Evolutionary conservation across 169 alveolate species (phyloP), one percentile per base, ranked within the genome.

Genomic region (Ophryocystis elektroscirrha): DNA sequence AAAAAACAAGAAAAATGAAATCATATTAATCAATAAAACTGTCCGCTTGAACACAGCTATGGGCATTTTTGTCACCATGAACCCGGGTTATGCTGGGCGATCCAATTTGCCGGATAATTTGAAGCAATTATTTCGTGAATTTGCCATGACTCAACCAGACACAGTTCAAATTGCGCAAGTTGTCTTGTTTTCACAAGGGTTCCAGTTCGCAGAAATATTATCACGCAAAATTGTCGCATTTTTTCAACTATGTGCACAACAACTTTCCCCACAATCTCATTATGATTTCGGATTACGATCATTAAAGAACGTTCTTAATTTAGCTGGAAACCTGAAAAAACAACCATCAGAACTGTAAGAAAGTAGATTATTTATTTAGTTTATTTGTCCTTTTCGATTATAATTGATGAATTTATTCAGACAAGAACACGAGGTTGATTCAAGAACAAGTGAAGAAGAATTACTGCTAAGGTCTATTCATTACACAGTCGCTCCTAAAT

Each of bases 261-360:
- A 86, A 56, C 73, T 87, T 29, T 79, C 93, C 24, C 66, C 78
- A 20, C 94, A 89, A 63, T 89, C 93, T 26, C 97, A 90, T 58
- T 93, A 90, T 70, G 98, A 93, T 67, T 93, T 89, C 46, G 99
- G 99, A 20, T 70, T 93, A 28, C 72, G 99, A 46, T 93, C 97
- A 2, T 69, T 91, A 50, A 90, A 90, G 70, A 69, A 84, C 45
- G 94, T 87, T 16, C 68, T 89, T n/a, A 83, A 73, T 42, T 67
- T 80, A 28, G 91, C 95, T 12, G 96, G 96, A 27, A 84, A 80
- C 42, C 61, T 89, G 63, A 84, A 82, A 65, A 64, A 91, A 63
- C 73, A 72, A 48, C 80, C 77, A 41, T 68, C 51, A 3, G 32
- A 2, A 30, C 5, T 5, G 18, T 18, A 44, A 6, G 51, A 44